Evolutionary conservation across 768 basidiomycete genomes (phyloP).

Genomic region (Ramaria sp.): DNA sequence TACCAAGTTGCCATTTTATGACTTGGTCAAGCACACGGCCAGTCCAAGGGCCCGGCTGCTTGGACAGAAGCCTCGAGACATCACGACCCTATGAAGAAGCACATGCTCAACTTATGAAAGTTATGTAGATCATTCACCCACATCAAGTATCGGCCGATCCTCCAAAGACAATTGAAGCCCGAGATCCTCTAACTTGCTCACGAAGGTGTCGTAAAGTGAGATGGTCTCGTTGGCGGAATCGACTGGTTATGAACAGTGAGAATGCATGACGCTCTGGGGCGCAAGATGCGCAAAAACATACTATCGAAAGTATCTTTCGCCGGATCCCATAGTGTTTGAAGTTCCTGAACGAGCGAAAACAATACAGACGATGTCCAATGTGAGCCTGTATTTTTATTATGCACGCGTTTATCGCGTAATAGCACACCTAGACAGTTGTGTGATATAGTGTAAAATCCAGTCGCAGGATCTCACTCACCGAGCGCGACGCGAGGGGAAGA

Average conservation of each 20-base stretch:
- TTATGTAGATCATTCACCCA: constrained; percentile 27
- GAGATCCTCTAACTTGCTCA: constrained; percentile 47
- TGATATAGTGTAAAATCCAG: background rate
- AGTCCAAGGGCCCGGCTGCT: constrained; percentile 62
- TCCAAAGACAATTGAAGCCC: constrained; percentile 52
- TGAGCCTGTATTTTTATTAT: constrained; percentile 48
- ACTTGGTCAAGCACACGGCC: constrained; percentile 53
- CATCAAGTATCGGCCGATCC: constrained; percentile 66
- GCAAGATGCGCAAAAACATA: constrained; percentile 19
- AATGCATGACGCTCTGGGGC: constrained; percentile 6
- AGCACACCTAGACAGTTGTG: constrained; percentile 40
- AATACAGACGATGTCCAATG: constrained; percentile 65
- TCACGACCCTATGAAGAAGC: constrained; percentile 52
- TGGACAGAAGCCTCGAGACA: constrained; percentile 40
- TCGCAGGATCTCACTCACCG: constrained; percentile 29
- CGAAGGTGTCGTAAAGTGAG: constrained; percentile 55
- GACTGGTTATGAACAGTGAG: constrained; percentile 20
- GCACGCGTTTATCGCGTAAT: constrained; percentile 55
- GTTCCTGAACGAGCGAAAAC: constrained; percentile 67
- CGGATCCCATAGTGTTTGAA: constrained; percentile 43
- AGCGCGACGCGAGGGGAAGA: constrained; percentile 46
- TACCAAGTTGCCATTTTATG: constrained; percentile 76
- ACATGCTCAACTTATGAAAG: too few species aligned
- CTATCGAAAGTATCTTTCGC: constrained; percentile 18
- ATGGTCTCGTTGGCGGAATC: constrained; percentile 39